Base-by-base conservation (phyloP, 768 basidiomycete genomes). In the Royoungia palumana region DNA sequence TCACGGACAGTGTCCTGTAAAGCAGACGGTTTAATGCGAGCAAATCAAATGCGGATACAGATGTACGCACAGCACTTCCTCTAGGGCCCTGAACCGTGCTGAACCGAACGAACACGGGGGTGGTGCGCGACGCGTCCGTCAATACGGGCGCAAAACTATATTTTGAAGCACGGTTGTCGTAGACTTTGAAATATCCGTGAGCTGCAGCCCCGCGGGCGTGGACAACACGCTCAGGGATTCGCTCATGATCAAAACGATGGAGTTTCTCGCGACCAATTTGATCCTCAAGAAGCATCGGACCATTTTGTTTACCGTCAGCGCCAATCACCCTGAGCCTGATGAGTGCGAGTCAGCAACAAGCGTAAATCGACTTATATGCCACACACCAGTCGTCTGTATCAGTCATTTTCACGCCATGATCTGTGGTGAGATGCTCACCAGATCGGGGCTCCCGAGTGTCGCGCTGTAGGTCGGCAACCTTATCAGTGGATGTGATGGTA, bases 151-250 rank as follows among this genome's bases (percentile, higher is more conserved):
- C 87, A 46, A 62, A 75, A 4, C 89, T 88, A 64, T 85, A 82
- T 55, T 88, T 84, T 4, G 80, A 76, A 37, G 91, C 82, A 11
- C 79, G 69, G 48, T 81, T 73, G 64, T 89, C 82, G 43, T 72
- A 77, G 4, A 87, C 81, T 65, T 78, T 83, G 77, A 95, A 94
- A 59, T 83, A 77, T 4, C 92, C 91, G 62, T 92, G 90, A 12
- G 89, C 90, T 44, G 80, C 87, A 24, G 80, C 61, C n/a, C 86
- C 87, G 13, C 87, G 81, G 39, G 87, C 83, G 60, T 77, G 76
- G 8, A 85, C 84, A 10, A 85, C 82, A 38, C 89, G 87, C 72
- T 91, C 91, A 0, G 92, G 91, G 46, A 94, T 93, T 35, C 89
- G 85, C 64, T 94, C 90, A 60, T 91, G 89, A 62, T 92, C 89